A percentile compares a stretch with the other conserved stretches of the same genome.
phyloP scores from a whole-genome alignment of 768 basidiomycete species.

The Boletus rubropictus region DNA sequence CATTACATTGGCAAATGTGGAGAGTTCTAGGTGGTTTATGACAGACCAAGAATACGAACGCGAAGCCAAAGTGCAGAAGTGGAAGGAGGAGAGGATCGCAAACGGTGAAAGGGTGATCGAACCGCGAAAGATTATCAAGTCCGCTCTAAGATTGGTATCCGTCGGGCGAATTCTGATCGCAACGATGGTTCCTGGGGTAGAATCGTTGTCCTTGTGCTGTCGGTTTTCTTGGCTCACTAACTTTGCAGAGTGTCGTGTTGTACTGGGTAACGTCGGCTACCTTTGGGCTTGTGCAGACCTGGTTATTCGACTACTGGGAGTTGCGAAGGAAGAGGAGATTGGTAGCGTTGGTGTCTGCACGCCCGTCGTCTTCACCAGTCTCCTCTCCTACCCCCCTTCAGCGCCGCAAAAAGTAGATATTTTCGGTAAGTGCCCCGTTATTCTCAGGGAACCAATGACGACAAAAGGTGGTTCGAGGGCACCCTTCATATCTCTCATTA shows the following conservation, averaged over 20 bases:
- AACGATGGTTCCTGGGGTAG: conserved; percentile 65
- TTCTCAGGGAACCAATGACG: conserved; percentile 47
- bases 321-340: conserved; percentile 33
- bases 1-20: conserved; percentile 73
- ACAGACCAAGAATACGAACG: conserved; percentile 51
- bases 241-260: conserved; percentile 49
- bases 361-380: neutral
- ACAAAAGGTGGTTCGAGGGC: conserved; percentile 71
- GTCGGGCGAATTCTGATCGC: conserved; percentile 64
- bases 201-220: conserved; percentile 14
- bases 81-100: conserved; percentile 39
- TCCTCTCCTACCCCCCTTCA: neutral
- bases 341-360: neutral
- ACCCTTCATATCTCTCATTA: conserved; percentile 35
- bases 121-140: conserved; percentile 48
- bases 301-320: conserved; percentile 64
- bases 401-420: conserved; percentile 14
- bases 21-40: conserved; percentile 70
- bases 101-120: conserved; percentile 42
- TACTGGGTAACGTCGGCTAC: conserved; percentile 77
- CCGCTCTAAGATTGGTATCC: conserved; percentile 49
- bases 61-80: conserved; percentile 41
- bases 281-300: conserved; percentile 71
- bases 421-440: conserved; percentile 14
- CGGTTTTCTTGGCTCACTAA: conserved; percentile 1